Conservation (phyloP, 2,329 filamentous ascomycete species). For the Lanzia echinophila region DNA sequence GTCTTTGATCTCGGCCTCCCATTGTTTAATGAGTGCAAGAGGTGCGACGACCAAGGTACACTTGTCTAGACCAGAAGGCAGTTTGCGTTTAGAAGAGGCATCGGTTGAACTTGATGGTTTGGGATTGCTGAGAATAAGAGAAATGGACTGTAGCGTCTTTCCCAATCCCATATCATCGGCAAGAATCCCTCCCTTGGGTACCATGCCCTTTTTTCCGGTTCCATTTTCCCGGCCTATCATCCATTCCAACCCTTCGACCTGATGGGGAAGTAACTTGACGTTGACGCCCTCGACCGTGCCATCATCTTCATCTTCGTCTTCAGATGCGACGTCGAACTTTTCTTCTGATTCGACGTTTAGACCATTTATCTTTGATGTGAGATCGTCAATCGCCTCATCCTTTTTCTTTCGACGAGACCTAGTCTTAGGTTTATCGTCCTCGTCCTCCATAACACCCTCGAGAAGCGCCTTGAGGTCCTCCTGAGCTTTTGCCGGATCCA, state of each 20-base stretch:
- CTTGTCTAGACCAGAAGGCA: constrained; percentile 63
- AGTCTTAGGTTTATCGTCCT: constrained; percentile 39
- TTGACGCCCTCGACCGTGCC: constrained; percentile 71
- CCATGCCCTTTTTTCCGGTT: constrained; percentile 68
- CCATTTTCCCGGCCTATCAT: constrained; percentile 91
- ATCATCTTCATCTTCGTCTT: constrained; percentile 48
- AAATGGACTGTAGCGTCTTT: constrained; percentile 91
- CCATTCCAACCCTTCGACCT: constrained; percentile 90
- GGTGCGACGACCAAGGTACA: constrained; percentile 89
- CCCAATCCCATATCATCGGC: constrained; percentile 97
- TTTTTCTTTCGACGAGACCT: constrained; percentile 35
- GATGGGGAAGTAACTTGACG: constrained; percentile 85
- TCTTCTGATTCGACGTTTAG: constrained; percentile 37
- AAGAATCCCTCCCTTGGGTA: constrained; percentile 88
- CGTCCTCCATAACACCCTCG: constrained; percentile 70
- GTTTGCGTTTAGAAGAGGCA: constrained; percentile 53
- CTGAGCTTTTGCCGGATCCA: constrained; percentile 62
- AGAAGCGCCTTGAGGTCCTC: constrained; percentile 76
- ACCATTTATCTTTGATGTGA: constrained; percentile 32
- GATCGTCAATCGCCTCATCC: constrained; percentile 26
- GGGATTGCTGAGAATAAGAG: constrained; percentile 76
- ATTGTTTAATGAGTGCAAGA: constrained; percentile 89
- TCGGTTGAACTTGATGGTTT: constrained; percentile 55
- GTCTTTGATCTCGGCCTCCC: constrained; percentile 86
- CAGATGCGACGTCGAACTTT: constrained; percentile 30